phyloP scores from a whole-genome alignment of 192 early-diverging fungal genomes.

The Coemansia sp. region DNA sequence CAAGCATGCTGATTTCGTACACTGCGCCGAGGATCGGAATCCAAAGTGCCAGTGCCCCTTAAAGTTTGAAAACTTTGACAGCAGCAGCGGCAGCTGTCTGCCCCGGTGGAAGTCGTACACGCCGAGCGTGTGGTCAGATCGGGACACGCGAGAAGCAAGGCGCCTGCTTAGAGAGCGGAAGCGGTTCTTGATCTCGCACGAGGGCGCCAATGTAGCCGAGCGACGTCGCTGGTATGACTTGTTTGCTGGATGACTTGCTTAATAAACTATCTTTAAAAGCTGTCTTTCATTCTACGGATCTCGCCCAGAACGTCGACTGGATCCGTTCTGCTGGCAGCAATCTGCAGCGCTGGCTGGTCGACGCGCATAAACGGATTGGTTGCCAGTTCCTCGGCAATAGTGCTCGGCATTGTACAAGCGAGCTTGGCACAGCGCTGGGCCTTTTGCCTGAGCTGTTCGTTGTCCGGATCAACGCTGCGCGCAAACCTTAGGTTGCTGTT shows the following conservation, averaged over 20 bases:
- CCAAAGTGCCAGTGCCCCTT: conserved; percentile 39
- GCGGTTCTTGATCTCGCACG: background rate
- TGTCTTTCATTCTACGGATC: conserved; percentile 80
- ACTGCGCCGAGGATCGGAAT: conserved; percentile 27
- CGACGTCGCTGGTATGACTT: conserved; percentile 41
- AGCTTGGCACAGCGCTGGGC: conserved; percentile 56
- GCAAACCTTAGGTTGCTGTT: conserved; percentile 72
- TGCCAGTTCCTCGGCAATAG: conserved; percentile 80
- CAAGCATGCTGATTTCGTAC: conserved; percentile 42
- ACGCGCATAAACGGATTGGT: conserved; percentile 92
- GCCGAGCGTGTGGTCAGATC: conserved; percentile 13
- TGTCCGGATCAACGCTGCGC: conserved; percentile 69
- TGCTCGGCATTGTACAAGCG: conserved; percentile 74
- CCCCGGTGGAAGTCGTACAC: conserved; percentile 25
- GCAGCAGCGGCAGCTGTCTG: conserved; percentile 25
- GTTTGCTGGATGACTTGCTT: conserved; percentile 16
- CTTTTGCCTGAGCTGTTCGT: conserved; percentile 65
- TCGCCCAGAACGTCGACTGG: conserved; percentile 73
- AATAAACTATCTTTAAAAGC: conserved; percentile 34
- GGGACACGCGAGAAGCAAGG: conserved; percentile 31
- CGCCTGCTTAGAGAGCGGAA: conserved; percentile 14
- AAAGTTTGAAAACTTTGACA: conserved; percentile 30
- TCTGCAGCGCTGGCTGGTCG: conserved; percentile 58
- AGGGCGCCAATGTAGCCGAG: conserved; percentile 22
- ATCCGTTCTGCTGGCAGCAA: conserved; percentile 57